Conservation (phyloP, 257 asterid genomes). For the Nicotiana noctiflora region DNA sequence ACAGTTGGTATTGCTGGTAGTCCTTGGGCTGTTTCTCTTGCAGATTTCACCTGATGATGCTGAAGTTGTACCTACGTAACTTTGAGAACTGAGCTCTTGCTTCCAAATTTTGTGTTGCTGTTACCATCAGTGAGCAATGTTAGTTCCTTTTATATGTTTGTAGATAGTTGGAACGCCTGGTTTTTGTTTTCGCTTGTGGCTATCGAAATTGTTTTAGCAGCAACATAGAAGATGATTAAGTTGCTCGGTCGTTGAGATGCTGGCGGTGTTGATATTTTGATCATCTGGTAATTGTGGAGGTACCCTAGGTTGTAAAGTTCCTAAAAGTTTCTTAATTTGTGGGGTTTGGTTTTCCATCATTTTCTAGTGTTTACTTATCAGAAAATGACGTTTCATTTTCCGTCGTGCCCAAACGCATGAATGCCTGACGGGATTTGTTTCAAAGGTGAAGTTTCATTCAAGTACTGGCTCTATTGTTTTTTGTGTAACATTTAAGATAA, state of each 20-base stretch:
- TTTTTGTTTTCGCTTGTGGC: neutral
- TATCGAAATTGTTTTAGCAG: neutral
- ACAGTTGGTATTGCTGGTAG: constrained; percentile 42
- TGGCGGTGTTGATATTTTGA: neutral
- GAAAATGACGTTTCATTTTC: no score
- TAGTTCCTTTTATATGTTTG: neutral
- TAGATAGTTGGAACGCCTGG: neutral
- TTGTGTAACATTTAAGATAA: no score
- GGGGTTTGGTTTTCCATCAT: no score
- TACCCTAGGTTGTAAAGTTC: no score
- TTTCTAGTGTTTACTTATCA: no score
- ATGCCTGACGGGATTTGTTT: no score
- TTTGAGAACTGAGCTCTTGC: constrained; percentile 8
- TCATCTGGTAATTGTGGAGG: neutral
- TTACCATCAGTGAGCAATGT: neutral
- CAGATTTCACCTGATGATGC: constrained; percentile 30
- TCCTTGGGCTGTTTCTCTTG: constrained; percentile 24
- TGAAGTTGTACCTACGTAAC: constrained; percentile 60
- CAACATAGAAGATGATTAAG: neutral
- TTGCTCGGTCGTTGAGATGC: neutral
- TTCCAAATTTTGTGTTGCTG: neutral
- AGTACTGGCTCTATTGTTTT: no score
- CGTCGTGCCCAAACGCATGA: no score
- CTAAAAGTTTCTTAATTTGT: no score
- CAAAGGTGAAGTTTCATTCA: no score